Evolutionary conservation across 495 filamentous ascomycete genomes (phyloP).

Genomic region (Geoglossum glabrum): DNA sequence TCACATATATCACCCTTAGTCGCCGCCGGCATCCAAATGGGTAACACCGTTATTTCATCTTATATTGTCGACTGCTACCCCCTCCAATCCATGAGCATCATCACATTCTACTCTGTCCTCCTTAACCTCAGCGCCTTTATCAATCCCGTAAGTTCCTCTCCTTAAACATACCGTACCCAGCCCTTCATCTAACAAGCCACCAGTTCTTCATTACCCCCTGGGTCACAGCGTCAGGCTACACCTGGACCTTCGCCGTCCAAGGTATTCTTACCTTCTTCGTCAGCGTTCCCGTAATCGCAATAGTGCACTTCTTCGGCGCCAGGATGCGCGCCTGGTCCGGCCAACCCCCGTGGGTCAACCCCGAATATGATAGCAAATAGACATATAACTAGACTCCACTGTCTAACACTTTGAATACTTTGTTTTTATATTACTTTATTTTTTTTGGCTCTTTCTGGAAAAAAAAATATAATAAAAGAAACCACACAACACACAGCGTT

Average conservation of each 20-base stretch:
- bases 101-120: conserved; percentile 40
- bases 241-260: conserved; percentile 36
- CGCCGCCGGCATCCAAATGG: conserved; percentile 39
- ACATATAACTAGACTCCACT: too few species aligned
- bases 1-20: conserved; percentile 17
- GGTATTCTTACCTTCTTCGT: conserved; percentile 28
- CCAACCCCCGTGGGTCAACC: background rate
- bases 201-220: conserved; percentile 36
- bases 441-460: too few species aligned
- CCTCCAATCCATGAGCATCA: conserved; percentile 34
- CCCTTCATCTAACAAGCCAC: conserved; percentile 10
- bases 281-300: conserved; percentile 21
- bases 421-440: too few species aligned
- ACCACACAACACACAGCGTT: too few species aligned
- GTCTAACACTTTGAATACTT: too few species aligned
- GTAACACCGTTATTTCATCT: conserved; percentile 33
- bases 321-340: background rate
- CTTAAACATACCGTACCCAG: conserved; percentile 19
- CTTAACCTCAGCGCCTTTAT: conserved; percentile 34
- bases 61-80: conserved; percentile 42
- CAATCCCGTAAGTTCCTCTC: conserved; percentile 19
- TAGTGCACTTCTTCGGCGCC: conserved; percentile 27
- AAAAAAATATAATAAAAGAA: too few species aligned
- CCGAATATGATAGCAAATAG: background rate
- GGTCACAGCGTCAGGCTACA: conserved; percentile 30